phyloP scores from a whole-genome alignment of 768 basidiomycete genomes.

The Psilocybe sp. region DNA sequence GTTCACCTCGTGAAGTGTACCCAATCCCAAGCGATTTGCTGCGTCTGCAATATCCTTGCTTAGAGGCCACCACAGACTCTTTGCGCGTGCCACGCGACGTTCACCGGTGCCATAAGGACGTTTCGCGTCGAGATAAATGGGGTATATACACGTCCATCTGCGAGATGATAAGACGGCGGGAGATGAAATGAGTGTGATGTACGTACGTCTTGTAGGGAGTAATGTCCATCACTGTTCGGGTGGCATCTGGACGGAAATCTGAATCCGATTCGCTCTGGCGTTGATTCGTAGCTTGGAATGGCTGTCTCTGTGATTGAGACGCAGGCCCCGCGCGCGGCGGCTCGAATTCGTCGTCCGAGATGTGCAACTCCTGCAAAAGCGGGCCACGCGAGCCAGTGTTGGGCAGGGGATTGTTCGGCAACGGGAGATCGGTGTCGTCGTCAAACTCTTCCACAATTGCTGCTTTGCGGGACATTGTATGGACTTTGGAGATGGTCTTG shows the following conservation, averaged over 20 bases:
- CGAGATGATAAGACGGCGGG: slow-evolving; percentile 2
- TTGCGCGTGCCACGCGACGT: slow-evolving; percentile 74
- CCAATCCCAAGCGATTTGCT: slow-evolving; percentile 70
- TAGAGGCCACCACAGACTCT: slow-evolving; percentile 92
- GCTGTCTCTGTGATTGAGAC: slow-evolving; percentile 36
- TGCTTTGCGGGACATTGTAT: slow-evolving; percentile 64
- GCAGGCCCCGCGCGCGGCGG: slow-evolving; percentile 51
- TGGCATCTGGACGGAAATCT: slow-evolving; percentile 21
- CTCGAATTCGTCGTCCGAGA: slow-evolving; percentile 50
- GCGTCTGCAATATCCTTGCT: slow-evolving; percentile 92
- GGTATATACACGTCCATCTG: slow-evolving; percentile 96
- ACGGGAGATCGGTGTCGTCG: slow-evolving; percentile 90
- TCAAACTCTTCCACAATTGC: slow-evolving; percentile 81
- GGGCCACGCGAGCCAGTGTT: slow-evolving; percentile 70
- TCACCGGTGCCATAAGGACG: slow-evolving; percentile 81
- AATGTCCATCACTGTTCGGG: slow-evolving; percentile 60
- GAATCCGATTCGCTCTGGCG: slow-evolving; percentile 18
- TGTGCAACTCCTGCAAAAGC: slow-evolving; percentile 70
- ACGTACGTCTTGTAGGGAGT: slow-evolving; percentile 83
- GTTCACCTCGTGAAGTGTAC: slow-evolving; percentile 82
- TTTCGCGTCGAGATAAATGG: slow-evolving; percentile 96
- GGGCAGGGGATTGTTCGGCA: slow-evolving; percentile 66
- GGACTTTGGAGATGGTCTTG: slow-evolving; percentile 7
- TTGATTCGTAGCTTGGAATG: slow-evolving; percentile 10
- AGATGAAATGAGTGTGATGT: slow-evolving; percentile 1